A percentile compares a stretch with the other conserved stretches of the same genome.
Evolutionary conservation across 108 stramenopile genomes (phyloP).

Genomic region (Nitzschia putrida): DNA sequence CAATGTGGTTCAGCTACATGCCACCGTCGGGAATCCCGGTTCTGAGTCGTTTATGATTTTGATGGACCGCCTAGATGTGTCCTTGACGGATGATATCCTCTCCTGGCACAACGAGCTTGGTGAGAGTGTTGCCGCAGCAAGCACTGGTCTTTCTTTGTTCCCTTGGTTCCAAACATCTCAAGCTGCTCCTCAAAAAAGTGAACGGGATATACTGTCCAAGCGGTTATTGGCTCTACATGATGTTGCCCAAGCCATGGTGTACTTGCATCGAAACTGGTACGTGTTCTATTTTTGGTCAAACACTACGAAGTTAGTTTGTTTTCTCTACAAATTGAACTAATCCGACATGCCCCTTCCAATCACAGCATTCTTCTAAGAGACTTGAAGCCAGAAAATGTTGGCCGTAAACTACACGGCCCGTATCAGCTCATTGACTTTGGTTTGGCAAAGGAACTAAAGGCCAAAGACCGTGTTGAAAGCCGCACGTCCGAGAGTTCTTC

Average conservation of each 20-base stretch:
- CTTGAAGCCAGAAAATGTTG: conserved; percentile 28
- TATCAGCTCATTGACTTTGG: conserved; percentile 75
- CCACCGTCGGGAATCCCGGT: conserved; percentile 49
- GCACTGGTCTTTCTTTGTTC: background rate
- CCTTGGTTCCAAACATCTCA: conserved; percentile 5
- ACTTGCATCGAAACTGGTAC: conserved; percentile 51
- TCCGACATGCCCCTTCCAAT: too few species aligned
- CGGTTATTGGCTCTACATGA: conserved; percentile 32
- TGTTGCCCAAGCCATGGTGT: conserved; percentile 35
- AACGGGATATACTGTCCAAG: conserved; percentile 14
- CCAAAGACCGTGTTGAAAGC: conserved; percentile 11
- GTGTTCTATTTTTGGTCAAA: background rate
- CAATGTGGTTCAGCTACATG: conserved; percentile 66
- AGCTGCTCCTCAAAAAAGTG: background rate
- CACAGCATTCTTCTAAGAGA: conserved; percentile 33
- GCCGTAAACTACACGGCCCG: conserved; percentile 1
- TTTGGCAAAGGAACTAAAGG: conserved; percentile 64
- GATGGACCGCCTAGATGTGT: conserved; percentile 61
- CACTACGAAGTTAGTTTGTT: too few species aligned
- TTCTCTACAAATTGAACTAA: too few species aligned
- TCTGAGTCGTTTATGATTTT: conserved; percentile 52
- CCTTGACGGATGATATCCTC: conserved; percentile 53
- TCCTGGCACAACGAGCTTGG: conserved; percentile 47
- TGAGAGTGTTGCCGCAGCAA: background rate
- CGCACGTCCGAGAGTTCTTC: background rate